A percentile compares a stretch with the other conserved stretches of the same genome.
Conservation (phyloP, 139 green algal genomes). For the Haematococcus sp. region DNA sequence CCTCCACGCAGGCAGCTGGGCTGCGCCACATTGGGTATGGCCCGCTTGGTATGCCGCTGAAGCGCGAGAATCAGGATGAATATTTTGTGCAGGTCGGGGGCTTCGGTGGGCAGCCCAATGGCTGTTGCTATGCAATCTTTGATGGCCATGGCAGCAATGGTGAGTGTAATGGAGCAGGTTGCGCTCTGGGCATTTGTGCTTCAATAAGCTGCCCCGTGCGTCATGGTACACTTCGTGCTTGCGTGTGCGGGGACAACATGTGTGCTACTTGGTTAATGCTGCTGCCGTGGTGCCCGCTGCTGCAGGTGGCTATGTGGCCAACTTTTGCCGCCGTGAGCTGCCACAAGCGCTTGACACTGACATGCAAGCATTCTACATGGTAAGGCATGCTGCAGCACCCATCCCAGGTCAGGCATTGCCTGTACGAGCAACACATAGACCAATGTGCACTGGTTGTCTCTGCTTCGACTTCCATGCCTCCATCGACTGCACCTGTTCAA, state of each 20-base stretch:
- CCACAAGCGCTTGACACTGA: constrained; percentile 35
- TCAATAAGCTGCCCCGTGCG: too few species aligned
- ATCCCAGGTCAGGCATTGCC: too few species aligned
- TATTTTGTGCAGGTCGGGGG: constrained; percentile 35
- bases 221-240: too few species aligned
- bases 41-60: constrained; percentile 19
- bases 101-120: constrained; percentile 25
- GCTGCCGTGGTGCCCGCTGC: constrained; percentile 8
- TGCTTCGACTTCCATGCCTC: background rate
- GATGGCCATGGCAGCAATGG: constrained; percentile 47
- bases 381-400: constrained; percentile 8
- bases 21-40: constrained; percentile 55
- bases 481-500: background rate
- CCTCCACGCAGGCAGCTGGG: constrained; percentile 24
- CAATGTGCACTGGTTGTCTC: background rate
- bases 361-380: constrained; percentile 28
- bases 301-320: too few species aligned
- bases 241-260: too few species aligned
- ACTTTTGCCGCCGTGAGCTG: constrained; percentile 38
- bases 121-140: constrained; percentile 49
- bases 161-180: too few species aligned
- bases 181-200: too few species aligned
- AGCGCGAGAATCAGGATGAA: constrained; percentile 56
- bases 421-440: background rate
- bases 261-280: too few species aligned